Conservation (phyloP, 2,329 filamentous ascomycete species). For the Microdochium bolleyi region DNA sequence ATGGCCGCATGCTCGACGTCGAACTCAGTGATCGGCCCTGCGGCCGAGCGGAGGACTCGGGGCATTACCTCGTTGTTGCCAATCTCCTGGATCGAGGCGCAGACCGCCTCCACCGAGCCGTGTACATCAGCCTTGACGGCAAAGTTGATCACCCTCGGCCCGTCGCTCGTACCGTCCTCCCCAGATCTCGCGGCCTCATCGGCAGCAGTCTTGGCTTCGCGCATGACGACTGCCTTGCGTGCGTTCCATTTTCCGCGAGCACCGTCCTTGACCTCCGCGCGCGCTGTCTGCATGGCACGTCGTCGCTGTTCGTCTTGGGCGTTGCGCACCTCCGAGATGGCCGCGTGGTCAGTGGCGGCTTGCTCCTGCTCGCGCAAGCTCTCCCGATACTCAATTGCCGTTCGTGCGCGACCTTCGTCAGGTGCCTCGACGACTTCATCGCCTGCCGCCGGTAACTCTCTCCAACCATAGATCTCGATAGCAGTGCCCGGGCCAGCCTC, state of each 20-base stretch:
- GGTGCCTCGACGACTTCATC: conserved; percentile 79
- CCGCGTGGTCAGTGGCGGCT: conserved; percentile 69
- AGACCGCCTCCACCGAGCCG: conserved; percentile 87
- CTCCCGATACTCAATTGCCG: conserved; percentile 67
- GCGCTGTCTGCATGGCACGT: conserved; percentile 43
- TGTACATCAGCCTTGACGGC: conserved; percentile 89
- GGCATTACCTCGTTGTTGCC: conserved; percentile 80
- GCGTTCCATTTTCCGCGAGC: conserved; percentile 6
- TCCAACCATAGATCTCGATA: conserved; percentile 93
- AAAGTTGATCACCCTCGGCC: conserved; percentile 60
- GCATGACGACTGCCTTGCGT: conserved; percentile 23
- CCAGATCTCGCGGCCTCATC: conserved; percentile 15
- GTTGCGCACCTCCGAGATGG: conserved; percentile 61
- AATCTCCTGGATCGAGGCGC: conserved; percentile 66
- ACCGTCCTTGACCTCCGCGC: conserved; percentile 25
- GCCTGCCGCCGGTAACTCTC: conserved; percentile 71
- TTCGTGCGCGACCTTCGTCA: conserved; percentile 70
- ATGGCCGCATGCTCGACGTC: conserved; percentile 82
- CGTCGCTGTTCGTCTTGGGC: conserved; percentile 50
- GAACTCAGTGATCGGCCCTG: conserved; percentile 74
- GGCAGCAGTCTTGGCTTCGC: conserved; percentile 17
- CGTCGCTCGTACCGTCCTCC: conserved; percentile 26
- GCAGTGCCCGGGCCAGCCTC: conserved; percentile 82
- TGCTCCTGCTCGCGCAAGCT: conserved; percentile 65
- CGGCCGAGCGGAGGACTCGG: conserved; percentile 66